These are phyloP conservation scores for Trichoderma guizhouense DNA, from an alignment of 2,329 filamentous ascomycete species.

Conservation along the genomic window DNA sequence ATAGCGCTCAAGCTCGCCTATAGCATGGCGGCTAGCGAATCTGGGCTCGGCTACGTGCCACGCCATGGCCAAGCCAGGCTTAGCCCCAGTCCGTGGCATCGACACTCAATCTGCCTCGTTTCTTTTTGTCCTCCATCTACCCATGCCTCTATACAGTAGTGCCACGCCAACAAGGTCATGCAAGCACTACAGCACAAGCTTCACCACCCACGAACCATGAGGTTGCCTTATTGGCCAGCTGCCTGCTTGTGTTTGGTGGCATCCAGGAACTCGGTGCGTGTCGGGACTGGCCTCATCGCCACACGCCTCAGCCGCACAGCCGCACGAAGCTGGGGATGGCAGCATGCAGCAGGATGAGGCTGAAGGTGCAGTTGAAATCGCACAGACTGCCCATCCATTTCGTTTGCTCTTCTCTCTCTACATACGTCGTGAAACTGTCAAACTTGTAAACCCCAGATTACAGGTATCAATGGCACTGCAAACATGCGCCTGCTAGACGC, in stretches of 20 bases:
- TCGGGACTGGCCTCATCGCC: background rate
- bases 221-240: background rate
- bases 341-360: background rate
- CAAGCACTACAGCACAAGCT: background rate
- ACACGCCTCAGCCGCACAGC: background rate
- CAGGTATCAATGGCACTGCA: background rate
- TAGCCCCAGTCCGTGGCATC: background rate
- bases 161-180: background rate
- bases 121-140: background rate
- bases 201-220: background rate
- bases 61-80: background rate
- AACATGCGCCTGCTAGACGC: constrained; percentile 15
- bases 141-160: background rate
- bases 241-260: background rate
- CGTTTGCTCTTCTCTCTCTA: background rate
- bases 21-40: background rate
- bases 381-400: background rate
- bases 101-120: constrained; percentile 4
- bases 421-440: background rate
- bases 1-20: background rate
- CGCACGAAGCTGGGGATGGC: background rate
- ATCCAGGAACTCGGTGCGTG: background rate
- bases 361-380: background rate
- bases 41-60: background rate
- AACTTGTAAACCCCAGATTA: background rate